Conservation (phyloP, 495 filamentous ascomycete species). For the Diplogelasinospora grovesii region DNA sequence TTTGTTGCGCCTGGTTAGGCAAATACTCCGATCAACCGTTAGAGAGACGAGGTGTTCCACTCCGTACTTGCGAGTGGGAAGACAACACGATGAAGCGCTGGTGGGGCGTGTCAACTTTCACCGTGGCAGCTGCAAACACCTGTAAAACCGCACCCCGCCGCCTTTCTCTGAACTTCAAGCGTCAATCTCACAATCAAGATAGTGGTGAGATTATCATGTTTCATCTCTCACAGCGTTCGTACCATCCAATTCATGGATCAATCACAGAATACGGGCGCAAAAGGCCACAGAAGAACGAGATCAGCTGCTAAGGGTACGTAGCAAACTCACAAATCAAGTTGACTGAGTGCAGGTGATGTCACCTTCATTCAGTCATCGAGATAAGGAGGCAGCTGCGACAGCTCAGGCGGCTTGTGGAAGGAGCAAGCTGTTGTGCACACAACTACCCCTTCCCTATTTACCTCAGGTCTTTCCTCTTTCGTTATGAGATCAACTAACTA, state of each 20-base stretch:
- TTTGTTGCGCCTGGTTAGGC: too few species aligned
- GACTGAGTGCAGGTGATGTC: not conserved
- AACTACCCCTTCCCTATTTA: not conserved
- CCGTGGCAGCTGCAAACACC: too few species aligned
- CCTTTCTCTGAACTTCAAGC: too few species aligned
- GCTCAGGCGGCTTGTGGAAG: not conserved
- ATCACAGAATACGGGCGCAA: conserved; percentile 13
- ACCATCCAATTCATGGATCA: conserved; percentile 27
- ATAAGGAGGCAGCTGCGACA: not conserved
- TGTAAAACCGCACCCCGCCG: too few species aligned
- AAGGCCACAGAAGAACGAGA: conserved; percentile 32
- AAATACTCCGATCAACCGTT: too few species aligned
- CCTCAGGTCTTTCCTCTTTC: not conserved
- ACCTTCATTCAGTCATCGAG: not conserved
- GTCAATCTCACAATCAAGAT: too few species aligned
- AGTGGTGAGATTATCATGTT: too few species aligned
- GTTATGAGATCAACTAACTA: conserved; percentile 1
- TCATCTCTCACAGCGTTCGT: not conserved
- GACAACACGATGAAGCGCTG: too few species aligned
- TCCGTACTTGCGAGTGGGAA: too few species aligned
- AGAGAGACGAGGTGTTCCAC: too few species aligned
- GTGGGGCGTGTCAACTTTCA: too few species aligned
- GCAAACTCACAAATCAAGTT: not conserved
- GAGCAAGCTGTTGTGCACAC: too few species aligned
- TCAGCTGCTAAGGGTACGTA: conserved; percentile 36